A percentile compares a stretch with the other conserved stretches of the same genome.
phyloP scores from a whole-genome alignment of 352 stramenopile genomes.

The Phytophthora ramorum region DNA sequence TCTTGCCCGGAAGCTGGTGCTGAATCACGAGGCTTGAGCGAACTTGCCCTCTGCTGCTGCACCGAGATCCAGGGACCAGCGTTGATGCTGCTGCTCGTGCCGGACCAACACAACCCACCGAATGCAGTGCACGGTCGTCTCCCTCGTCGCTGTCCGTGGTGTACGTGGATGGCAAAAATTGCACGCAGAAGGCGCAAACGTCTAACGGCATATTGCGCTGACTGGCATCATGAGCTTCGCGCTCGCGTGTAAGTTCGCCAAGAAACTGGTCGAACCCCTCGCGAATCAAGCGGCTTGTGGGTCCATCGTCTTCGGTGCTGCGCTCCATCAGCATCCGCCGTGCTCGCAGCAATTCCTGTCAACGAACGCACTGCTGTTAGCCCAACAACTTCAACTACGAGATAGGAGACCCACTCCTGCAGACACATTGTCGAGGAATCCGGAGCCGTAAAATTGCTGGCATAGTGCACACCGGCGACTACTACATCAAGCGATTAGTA shows the following conservation, averaged over 20 bases:
- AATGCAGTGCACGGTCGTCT: constrained; percentile 11
- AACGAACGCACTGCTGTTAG: background rate
- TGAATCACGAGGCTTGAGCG: constrained; percentile 67
- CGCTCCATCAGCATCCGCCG: constrained; percentile 63
- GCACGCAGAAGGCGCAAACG: constrained; percentile 56
- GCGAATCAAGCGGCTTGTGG: constrained; percentile 29
- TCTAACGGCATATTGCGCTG: constrained; percentile 46
- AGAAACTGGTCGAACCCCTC: constrained; percentile 59
- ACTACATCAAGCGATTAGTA: background rate
- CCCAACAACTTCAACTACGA: background rate
- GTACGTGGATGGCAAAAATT: constrained; percentile 62
- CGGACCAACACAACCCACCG: constrained; percentile 1
- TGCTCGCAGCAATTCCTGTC: constrained; percentile 60
- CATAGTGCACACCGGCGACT: constrained; percentile 59
- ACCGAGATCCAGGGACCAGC: constrained; percentile 1
- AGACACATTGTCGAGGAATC: constrained; percentile 58
- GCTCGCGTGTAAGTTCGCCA: constrained; percentile 46
- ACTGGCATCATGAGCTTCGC: constrained; percentile 22
- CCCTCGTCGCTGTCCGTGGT: constrained; percentile 41
- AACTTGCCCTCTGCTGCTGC: constrained; percentile 7
- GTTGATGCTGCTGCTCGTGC: constrained; percentile 9
- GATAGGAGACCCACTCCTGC: constrained; percentile 38
- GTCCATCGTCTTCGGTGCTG: constrained; percentile 23
- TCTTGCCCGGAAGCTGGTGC: constrained; percentile 45
- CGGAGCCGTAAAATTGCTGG: constrained; percentile 54